Percentiles rank a stretch among this genome's conserved stretches.
Evolutionary conservation across 2,329 filamentous ascomycete species (phyloP).

Genomic region (Calonectria multiphialidica): DNA sequence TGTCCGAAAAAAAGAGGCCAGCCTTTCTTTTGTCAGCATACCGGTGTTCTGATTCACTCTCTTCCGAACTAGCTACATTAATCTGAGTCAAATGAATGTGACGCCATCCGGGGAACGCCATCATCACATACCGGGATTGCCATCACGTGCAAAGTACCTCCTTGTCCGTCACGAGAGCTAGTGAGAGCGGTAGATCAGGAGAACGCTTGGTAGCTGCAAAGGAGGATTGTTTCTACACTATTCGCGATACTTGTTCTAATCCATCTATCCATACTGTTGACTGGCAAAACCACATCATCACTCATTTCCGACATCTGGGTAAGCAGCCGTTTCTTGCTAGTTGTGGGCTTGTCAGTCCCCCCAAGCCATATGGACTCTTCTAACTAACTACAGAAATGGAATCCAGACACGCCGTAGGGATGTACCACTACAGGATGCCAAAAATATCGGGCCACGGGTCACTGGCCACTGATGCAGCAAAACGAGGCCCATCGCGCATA

Average conservation of each 20-base stretch:
- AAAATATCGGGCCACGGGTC: not conserved
- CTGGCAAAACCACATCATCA: too few species aligned
- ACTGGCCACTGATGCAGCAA: not conserved
- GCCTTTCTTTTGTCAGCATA: not conserved
- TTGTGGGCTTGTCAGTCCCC: not conserved
- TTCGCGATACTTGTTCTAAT: not conserved
- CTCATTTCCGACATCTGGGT: not conserved
- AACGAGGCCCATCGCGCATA: not conserved
- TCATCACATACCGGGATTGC: not conserved
- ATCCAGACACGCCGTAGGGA: not conserved
- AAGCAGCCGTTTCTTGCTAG: too few species aligned
- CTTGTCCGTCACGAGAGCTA: not conserved
- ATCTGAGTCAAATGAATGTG: conserved; percentile 6
- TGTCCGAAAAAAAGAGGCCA: not conserved
- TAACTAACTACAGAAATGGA: not conserved
- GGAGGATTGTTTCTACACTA: not conserved
- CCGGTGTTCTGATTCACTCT: not conserved
- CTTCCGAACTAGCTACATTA: not conserved
- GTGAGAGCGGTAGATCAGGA: not conserved
- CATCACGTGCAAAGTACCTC: not conserved
- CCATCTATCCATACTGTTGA: not conserved
- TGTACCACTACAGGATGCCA: not conserved
- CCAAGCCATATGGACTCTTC: not conserved
- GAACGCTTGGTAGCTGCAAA: not conserved
- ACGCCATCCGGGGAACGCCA: conserved; percentile 12